Evolutionary conservation across 2,329 filamentous ascomycete species (phyloP), one percentile per base, ranked within the genome.

Genomic region (Cytospora chrysosperma): DNA sequence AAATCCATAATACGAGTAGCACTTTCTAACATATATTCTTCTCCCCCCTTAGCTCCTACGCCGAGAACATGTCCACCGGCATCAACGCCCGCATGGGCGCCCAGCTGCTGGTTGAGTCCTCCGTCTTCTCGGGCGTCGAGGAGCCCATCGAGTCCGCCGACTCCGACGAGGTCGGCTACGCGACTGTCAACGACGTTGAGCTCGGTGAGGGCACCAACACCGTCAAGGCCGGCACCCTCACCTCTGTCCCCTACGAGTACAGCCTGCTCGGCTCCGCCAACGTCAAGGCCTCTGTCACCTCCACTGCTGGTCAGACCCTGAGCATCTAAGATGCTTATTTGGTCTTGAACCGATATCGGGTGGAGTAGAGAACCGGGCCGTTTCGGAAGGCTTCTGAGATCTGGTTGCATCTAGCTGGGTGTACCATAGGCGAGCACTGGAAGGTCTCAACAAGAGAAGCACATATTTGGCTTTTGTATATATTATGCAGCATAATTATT

Each of bases 21-120:
- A n/a, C n/a, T n/a, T n/a, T n/a, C 2, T 27, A 10, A 50, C 28
- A 70, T 85, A 19, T 7, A 4, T 85, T 81, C 78, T 86, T 84
- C 13, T 12, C 24, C 10, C 10, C n/a, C n/a, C n/a, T n/a, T n/a
- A 47, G 43, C 79, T 77, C 73, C 67, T 81, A 78, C 74, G 78
- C 77, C 71, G 73, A 75, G 68, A 63, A 51, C 32, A 69, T 80
- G 67, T 72, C 76, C 56, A 76, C 74, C 52, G 80, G 81, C 55
- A 79, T 87, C 76, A 86, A 86, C 77, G 81, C 82, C 56, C 81
- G 83, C 59, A 77, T 81, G 69, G 81, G 79, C 15, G 83, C 85
- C n/a, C 78, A 86, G 71, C 75, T 86, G n/a, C 79, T 86, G 30
- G 78, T 87, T 28, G 81, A 87, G 76, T 85, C 82, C 58, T 81